Evolutionary conservation across 306 rosid genomes (phyloP).

Genomic region (Quercus agrifolia): DNA sequence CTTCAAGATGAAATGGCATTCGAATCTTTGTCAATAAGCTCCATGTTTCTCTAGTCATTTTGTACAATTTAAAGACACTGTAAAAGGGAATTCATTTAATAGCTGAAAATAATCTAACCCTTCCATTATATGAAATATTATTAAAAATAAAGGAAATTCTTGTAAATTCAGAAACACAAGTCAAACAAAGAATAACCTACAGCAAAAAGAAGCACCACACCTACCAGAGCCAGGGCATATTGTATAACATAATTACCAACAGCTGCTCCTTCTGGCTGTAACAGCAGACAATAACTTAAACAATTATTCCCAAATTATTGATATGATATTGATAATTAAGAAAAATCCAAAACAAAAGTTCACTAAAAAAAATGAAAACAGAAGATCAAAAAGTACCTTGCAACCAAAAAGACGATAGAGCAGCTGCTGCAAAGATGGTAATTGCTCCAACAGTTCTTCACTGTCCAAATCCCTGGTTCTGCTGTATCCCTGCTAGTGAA

Average conservation of each 20-base stretch:
- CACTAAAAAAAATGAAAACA: neutral
- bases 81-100: neutral
- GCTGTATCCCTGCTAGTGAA: conserved; percentile 75
- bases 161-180: neutral
- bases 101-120: neutral
- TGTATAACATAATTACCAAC: conserved; percentile 83
- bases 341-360: neutral
- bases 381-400: conserved; percentile 51
- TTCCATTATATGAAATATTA: neutral
- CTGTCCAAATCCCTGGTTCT: conserved; percentile 94
- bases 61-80: neutral
- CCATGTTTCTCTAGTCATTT: neutral
- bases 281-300: conserved; percentile 29
- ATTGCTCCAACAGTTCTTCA: conserved; percentile 89
- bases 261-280: conserved; percentile 99
- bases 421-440: conserved; percentile 94
- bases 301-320: neutral
- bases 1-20: no score
- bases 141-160: neutral
- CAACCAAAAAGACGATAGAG: conserved; percentile 90
- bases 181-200: neutral
- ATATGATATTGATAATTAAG: neutral
- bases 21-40: neutral
- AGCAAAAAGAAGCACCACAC: conserved; percentile 13
- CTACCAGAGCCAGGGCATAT: conserved; percentile 96